These are phyloP conservation scores for Aspergillus campestris DNA, from an alignment of 495 filamentous ascomycete species.

Conservation along the genomic window DNA sequence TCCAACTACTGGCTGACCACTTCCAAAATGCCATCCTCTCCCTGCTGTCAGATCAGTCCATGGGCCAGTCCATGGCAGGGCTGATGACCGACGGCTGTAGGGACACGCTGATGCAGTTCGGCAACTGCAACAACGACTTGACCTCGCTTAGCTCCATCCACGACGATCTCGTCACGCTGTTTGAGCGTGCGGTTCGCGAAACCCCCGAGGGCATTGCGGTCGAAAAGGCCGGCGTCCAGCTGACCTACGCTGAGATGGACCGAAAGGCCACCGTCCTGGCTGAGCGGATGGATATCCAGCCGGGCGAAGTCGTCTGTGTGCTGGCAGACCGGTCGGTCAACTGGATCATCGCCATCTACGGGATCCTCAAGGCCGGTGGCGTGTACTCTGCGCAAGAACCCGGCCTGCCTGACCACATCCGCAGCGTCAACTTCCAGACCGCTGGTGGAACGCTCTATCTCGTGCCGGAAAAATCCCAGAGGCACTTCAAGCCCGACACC, in stretches of 20 bases:
- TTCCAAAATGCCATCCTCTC: neutral
- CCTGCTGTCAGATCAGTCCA: neutral
- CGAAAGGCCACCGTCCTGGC: neutral
- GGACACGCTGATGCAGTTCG: neutral
- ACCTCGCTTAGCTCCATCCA: neutral
- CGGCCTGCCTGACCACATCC: conserved; percentile 6
- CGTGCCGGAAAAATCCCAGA: neutral
- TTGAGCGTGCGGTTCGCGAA: conserved; percentile 3
- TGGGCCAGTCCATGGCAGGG: neutral
- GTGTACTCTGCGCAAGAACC: conserved; percentile 22
- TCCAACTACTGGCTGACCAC: neutral
- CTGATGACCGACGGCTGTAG: neutral
- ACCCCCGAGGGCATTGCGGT: conserved; percentile 9
- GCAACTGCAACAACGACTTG: neutral
- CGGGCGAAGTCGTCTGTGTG: conserved; percentile 23
- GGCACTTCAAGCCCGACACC: conserved; percentile 1
- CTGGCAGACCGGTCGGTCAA: conserved; percentile 24
- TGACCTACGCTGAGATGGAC: conserved; percentile 16
- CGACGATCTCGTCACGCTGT: conserved; percentile 16
- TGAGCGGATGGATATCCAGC: conserved; percentile 1
- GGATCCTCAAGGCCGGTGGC: conserved; percentile 22
- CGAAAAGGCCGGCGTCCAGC: neutral
- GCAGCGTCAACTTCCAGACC: conserved; percentile 6
- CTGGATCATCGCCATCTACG: conserved; percentile 30
- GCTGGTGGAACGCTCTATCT: conserved; percentile 6